Conservation (phyloP, 805 yeast genomes). For the Schizosaccharomyces lindneri region DNA sequence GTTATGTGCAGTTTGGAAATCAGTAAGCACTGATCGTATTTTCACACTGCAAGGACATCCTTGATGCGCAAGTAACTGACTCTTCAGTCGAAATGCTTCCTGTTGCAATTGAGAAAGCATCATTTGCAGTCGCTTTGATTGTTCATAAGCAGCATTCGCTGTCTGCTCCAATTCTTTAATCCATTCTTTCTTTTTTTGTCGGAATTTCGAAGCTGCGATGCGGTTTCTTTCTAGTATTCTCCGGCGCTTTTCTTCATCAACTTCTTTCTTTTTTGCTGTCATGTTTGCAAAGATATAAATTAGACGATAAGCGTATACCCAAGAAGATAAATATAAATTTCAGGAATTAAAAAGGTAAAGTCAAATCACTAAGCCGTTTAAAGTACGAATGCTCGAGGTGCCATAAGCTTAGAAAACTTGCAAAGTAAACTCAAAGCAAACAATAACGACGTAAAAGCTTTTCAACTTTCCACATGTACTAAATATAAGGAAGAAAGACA, state of each 20-base stretch:
- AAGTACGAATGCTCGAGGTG: too few species aligned
- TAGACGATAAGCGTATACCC: neutral
- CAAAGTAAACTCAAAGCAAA: too few species aligned
- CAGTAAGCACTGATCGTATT: neutral
- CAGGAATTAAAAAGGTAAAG: neutral
- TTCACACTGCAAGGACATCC: slow-evolving; percentile 1
- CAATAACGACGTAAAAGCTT: too few species aligned
- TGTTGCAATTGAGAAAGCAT: neutral
- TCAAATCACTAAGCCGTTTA: too few species aligned
- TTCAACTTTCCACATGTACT: too few species aligned
- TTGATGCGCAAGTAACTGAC: neutral
- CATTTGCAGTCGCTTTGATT: neutral
- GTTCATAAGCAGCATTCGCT: neutral
- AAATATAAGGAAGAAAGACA: too few species aligned
- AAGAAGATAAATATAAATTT: neutral
- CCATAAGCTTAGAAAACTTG: too few species aligned
- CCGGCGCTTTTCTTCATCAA: slow-evolving; percentile 2
- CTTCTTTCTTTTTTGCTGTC: neutral
- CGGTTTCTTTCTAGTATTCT: slow-evolving; percentile 2
- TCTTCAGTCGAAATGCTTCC: neutral
- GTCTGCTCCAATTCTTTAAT: slow-evolving; percentile 1
- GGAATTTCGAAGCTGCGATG: slow-evolving; percentile 3
- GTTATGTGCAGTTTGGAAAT: neutral
- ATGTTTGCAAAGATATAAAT: neutral
- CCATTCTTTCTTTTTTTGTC: slow-evolving; percentile 2